These are phyloP conservation scores for Hypoxylon sp. DNA, from an alignment of 2,329 filamentous ascomycete species.

Conservation along the genomic window DNA sequence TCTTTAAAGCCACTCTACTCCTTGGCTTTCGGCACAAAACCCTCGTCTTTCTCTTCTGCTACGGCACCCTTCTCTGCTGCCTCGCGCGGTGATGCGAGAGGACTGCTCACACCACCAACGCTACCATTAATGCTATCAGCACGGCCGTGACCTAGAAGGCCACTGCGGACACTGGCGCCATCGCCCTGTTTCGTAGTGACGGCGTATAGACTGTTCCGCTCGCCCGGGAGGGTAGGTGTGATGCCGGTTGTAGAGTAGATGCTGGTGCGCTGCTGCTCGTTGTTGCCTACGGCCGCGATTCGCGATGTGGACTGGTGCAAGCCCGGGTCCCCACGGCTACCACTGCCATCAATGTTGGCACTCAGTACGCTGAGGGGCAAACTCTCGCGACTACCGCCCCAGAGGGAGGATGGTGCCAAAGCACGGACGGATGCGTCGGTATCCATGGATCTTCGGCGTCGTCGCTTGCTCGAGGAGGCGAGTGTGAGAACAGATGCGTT, in stretches of 20 bases:
- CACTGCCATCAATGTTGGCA: conserved; percentile 67
- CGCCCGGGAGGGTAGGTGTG: conserved; percentile 71
- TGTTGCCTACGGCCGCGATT: conserved; percentile 47
- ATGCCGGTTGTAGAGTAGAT: conserved; percentile 81
- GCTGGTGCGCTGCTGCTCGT: conserved; percentile 70
- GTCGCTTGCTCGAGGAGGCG: conserved; percentile 81
- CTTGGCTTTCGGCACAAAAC: conserved; percentile 26
- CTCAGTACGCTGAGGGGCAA: conserved; percentile 81
- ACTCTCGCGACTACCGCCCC: conserved; percentile 82
- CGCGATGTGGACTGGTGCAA: conserved; percentile 60
- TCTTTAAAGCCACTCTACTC: conserved; percentile 6
- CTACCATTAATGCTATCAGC: conserved; percentile 85
- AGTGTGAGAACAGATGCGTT: conserved; percentile 87
- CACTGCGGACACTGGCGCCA: conserved; percentile 80
- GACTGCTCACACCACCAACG: conserved; percentile 69
- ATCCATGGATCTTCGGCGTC: conserved; percentile 80
- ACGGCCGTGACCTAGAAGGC: conserved; percentile 76
- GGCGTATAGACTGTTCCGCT: conserved; percentile 84
- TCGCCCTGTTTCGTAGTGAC: conserved; percentile 68
- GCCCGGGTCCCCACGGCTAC: conserved; percentile 51
- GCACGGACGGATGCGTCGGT: conserved; percentile 87
- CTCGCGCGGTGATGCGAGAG: conserved; percentile 67
- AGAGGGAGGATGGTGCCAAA: conserved; percentile 82
- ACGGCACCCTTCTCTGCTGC: conserved; percentile 46
- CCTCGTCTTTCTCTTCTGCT: conserved; percentile 45